Evolutionary conservation across 2,329 filamentous ascomycete species (phyloP).

Genomic region (Monosporascus ibericus): DNA sequence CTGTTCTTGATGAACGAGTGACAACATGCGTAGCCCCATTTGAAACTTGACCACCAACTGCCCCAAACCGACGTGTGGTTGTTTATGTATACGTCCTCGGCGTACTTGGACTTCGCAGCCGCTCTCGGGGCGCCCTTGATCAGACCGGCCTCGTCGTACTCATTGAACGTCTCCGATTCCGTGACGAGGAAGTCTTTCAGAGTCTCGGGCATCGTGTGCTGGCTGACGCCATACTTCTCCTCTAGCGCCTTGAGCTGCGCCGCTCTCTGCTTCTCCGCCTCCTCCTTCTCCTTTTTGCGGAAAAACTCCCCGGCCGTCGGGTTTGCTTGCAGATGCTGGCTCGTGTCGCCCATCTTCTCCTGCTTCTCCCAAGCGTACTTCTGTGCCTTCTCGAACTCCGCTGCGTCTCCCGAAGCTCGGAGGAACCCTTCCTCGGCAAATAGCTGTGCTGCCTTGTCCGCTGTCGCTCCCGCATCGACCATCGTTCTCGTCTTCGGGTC

Average conservation of each 20-base stretch:
- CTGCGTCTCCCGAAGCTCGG: slow-evolving; percentile 81
- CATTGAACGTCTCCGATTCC: slow-evolving; percentile 81
- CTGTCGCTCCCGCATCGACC: slow-evolving; percentile 75
- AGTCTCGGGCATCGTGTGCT: slow-evolving; percentile 51
- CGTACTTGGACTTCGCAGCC: slow-evolving; percentile 80
- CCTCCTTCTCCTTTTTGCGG: slow-evolving; percentile 72
- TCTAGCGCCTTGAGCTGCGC: slow-evolving; percentile 64
- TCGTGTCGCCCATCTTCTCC: slow-evolving; percentile 71
- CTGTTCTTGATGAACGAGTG: slow-evolving; percentile 92
- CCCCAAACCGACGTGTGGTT: slow-evolving; percentile 94
- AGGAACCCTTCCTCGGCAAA: slow-evolving; percentile 94
- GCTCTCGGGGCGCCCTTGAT: slow-evolving; percentile 82
- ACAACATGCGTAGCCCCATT: slow-evolving; percentile 95
- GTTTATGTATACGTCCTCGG: slow-evolving; percentile 79
- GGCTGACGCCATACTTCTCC: slow-evolving; percentile 75
- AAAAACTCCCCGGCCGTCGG: slow-evolving; percentile 85
- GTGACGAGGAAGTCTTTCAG: slow-evolving; percentile 63
- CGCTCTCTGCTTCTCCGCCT: slow-evolving; percentile 61
- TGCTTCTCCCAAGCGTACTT: slow-evolving; percentile 93
- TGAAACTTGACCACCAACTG: slow-evolving; percentile 93
- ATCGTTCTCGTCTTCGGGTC: slow-evolving; percentile 93
- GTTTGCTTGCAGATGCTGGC: slow-evolving; percentile 89
- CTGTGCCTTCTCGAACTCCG: slow-evolving; percentile 85
- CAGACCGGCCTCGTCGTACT: slow-evolving; percentile 85
- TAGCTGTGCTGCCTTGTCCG: slow-evolving; percentile 71